Evolutionary conservation across 768 basidiomycete genomes (phyloP).

Genomic region (Lactarius evosmus): DNA sequence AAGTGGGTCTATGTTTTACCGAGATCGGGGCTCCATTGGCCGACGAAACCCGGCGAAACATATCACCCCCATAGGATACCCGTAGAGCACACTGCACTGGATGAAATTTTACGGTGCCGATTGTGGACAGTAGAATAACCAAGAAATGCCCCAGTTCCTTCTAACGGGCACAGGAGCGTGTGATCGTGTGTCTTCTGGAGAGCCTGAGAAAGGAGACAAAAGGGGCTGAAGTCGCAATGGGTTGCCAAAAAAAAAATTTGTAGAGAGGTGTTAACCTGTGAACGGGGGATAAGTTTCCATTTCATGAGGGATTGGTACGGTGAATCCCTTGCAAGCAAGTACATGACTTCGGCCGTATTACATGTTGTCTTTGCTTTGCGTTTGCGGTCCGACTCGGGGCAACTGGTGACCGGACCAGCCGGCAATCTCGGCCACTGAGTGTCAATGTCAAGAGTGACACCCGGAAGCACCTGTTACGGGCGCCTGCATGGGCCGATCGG

Average conservation of each 20-base stretch:
- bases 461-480: no score
- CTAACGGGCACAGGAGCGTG: slow-evolving; percentile 6
- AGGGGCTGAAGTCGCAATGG: neutral
- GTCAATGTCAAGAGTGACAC: no score
- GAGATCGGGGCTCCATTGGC: neutral
- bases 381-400: no score
- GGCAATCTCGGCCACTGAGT: no score
- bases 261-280: no score
- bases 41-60: neutral
- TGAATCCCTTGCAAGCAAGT: no score
- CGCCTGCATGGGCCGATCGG: no score
- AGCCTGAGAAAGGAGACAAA: neutral
- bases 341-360: no score
- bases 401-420: no score
- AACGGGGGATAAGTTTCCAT: no score
- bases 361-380: no score
- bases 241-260: neutral
- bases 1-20: neutral
- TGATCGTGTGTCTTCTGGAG: neutral
- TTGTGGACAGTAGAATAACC: neutral
- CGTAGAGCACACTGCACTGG: slow-evolving; percentile 21
- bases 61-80: slow-evolving; percentile 17
- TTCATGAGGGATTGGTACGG: no score
- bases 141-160: slow-evolving; percentile 1
- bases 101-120: neutral